A percentile compares a stretch with the other conserved stretches of the same genome.
Conservation (phyloP, 75 land plant species). For the Isoetes taiwanensis region DNA sequence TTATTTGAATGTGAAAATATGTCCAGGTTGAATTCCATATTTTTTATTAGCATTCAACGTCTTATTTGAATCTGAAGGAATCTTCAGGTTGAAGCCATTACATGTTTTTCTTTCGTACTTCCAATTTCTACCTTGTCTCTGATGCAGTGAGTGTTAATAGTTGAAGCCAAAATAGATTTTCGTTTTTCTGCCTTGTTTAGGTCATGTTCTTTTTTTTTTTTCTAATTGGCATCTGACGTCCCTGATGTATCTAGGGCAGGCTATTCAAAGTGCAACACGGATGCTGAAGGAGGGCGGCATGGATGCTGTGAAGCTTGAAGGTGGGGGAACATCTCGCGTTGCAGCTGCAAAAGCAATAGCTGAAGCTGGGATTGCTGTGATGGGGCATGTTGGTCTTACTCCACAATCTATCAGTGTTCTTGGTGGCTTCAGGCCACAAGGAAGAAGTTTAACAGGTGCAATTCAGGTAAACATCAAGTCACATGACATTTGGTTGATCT, state of each 20-base stretch:
- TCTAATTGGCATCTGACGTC: too few species aligned
- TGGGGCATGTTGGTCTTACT: constrained; percentile 96
- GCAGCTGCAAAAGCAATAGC: constrained; percentile 75
- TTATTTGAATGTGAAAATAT: too few species aligned
- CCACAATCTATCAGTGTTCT: constrained; percentile 97
- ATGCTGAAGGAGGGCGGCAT: constrained; percentile 84
- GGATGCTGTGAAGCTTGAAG: constrained; percentile 95
- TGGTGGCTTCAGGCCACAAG: constrained; percentile 96
- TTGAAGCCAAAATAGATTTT: too few species aligned
- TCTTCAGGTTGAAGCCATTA: too few species aligned
- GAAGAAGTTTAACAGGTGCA: constrained; percentile 65
- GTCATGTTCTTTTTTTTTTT: too few species aligned
- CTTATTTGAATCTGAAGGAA: too few species aligned
- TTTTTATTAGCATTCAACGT: too few species aligned
- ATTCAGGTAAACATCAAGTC: constrained; percentile 35
- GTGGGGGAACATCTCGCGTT: constrained; percentile 78
- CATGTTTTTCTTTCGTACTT: too few species aligned
- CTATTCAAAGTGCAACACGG: constrained; percentile 72
- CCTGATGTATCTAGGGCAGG: constrained; percentile 35
- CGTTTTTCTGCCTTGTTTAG: too few species aligned
- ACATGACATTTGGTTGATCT: not conserved
- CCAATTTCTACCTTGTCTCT: too few species aligned
- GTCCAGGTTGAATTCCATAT: too few species aligned
- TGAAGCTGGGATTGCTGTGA: constrained; percentile 94
- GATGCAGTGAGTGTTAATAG: too few species aligned